Conservation (phyloP, 768 basidiomycete species). For the Tylopilus plumbeoviolaceoides region DNA sequence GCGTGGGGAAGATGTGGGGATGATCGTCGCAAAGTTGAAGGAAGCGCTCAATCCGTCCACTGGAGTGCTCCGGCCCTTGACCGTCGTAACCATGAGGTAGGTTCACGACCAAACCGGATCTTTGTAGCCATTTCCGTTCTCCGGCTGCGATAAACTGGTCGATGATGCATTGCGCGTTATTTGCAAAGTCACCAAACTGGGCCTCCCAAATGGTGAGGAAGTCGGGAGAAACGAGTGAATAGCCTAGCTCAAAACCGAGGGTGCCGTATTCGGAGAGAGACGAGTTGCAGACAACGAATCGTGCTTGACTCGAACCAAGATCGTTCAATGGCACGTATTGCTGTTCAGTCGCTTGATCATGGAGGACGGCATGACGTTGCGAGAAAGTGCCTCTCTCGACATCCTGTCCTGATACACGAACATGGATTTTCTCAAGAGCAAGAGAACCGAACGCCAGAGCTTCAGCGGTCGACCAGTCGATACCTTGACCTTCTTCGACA, state of each 20-base stretch:
- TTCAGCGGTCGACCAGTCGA: conserved; percentile 99
- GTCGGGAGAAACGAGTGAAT: conserved; percentile 95
- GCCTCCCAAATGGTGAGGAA: conserved; percentile 96
- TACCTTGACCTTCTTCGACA: conserved; percentile 84
- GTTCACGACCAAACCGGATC: conserved; percentile 83
- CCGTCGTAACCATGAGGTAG: conserved; percentile 97
- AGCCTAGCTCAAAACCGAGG: conserved; percentile 96
- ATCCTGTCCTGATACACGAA: conserved; percentile 95
- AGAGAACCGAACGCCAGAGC: conserved; percentile 94
- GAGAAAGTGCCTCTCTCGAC: conserved; percentile 99
- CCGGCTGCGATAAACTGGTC: conserved; percentile 98
- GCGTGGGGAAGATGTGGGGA: conserved; percentile 83
- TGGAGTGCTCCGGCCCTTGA: conserved; percentile 97
- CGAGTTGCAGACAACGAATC: conserved; percentile 94
- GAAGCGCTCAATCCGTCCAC: conserved; percentile 93
- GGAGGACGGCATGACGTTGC: conserved; percentile 94
- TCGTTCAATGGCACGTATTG: conserved; percentile 90
- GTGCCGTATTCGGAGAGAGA: conserved; percentile 92
- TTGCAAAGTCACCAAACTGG: conserved; percentile 97
- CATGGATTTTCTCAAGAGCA: conserved; percentile 88
- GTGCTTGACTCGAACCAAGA: conserved; percentile 83
- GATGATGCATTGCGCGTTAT: conserved; percentile 96
- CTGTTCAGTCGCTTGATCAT: conserved; percentile 90
- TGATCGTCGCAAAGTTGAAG: conserved; percentile 98
- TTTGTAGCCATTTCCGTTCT: conserved; percentile 96